Evolutionary conservation across 352 stramenopile species (phyloP).

Genomic region (Blastocystis sp.): DNA sequence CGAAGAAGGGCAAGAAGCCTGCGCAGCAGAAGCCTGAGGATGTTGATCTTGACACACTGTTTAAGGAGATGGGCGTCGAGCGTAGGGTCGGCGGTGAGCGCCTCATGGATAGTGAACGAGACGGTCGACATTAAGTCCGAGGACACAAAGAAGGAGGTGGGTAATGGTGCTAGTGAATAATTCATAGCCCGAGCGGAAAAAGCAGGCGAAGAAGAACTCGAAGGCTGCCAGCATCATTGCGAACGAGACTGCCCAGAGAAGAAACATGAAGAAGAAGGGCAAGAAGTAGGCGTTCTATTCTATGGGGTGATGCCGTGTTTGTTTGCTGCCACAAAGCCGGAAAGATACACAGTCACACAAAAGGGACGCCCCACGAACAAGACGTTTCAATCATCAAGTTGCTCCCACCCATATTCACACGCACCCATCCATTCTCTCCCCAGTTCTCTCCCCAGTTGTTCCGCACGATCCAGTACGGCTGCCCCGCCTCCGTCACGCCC

Average conservation of each 20-base stretch:
- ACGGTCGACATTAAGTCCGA: constrained; percentile 1
- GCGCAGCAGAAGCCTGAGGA: constrained; percentile 15
- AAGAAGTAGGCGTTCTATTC: constrained; percentile 31
- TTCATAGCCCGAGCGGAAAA: background rate
- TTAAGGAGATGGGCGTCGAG: constrained; percentile 57
- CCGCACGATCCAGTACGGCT: constrained; percentile 85
- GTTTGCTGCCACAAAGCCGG: background rate
- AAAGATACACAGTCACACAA: background rate
- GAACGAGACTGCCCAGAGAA: constrained; percentile 48
- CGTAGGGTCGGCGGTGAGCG: background rate
- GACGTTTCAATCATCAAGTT: constrained; percentile 81
- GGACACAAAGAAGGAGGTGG: background rate
- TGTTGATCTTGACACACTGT: constrained; percentile 26
- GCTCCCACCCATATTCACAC: constrained; percentile 84
- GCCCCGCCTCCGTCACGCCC: constrained; percentile 80
- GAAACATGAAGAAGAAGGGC: constrained; percentile 60
- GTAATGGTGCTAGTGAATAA: background rate
- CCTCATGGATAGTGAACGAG: constrained; percentile 45
- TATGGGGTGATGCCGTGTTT: background rate
- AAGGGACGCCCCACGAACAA: constrained; percentile 80
- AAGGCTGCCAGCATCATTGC: constrained; percentile 54
- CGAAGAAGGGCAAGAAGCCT: constrained; percentile 59
- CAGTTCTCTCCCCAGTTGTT: constrained; percentile 87
- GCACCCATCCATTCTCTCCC: constrained; percentile 86
- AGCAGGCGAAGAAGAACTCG: constrained; percentile 3